Evolutionary conservation across 306 rosid genomes (phyloP), one percentile per base, ranked within the genome.

Genomic region (Lathyrus sativus): DNA sequence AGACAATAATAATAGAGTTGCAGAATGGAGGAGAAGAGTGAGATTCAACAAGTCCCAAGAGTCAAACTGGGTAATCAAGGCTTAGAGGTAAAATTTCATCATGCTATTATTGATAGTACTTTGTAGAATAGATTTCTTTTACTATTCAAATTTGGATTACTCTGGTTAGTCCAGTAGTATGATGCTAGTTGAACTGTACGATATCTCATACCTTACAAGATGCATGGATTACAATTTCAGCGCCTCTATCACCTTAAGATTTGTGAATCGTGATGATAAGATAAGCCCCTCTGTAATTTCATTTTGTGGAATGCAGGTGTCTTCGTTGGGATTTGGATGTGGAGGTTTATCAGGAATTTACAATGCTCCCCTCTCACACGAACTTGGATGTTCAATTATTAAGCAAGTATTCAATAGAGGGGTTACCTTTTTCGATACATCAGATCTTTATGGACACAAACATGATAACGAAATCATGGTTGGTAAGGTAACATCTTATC

Each of bases 261-360:
- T 26, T 31, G 7, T 31, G 6, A 31, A 31, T 31, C 35, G 26
- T 24, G 26, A 4, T 29, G 33, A 31, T 4, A 31, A 31, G 35
- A 31, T 31, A 31, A 31, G 1, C 35, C 3, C 7, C 11, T 8
- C 44, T 38, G 43, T 38, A 7, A 9, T 11, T 42, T 11, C 46
- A 42, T 42, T 44, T 42, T 35, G 26, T 75, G 48, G 42, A 50
- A 13, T 77, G 74, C 76, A 91, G 96, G 95, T 91, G 62, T 85
- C 98, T 18, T 81, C 80, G 80, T 26, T 91, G 83, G 95, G 95
- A n/a, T 91, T 82, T 79, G 98, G 97, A 72, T 91, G 95, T 74
- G 90, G 37, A 10, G 96, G 92, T 54, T 74, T 85, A 22, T 84
- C 89, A 9, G 98, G 96, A 56, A 70, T 77, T 51, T 84, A 80